Evolutionary conservation across 139 green algal genomes (phyloP).

Genomic region (Microglena sp.): DNA sequence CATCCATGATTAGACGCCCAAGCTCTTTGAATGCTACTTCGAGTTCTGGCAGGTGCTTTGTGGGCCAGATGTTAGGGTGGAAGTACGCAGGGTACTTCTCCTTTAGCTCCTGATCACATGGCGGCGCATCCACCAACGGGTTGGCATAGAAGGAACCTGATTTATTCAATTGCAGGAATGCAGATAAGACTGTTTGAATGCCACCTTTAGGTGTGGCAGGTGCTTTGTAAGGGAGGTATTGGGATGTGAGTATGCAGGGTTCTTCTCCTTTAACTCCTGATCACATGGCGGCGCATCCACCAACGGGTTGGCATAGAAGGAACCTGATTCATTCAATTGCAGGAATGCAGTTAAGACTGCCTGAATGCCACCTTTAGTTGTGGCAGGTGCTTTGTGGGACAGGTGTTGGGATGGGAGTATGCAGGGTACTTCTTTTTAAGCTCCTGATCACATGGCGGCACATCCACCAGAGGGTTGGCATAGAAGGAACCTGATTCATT

Average conservation of each 20-base stretch:
- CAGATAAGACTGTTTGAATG: slow-evolving; percentile 57
- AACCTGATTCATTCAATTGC: too few relatives aligned
- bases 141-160: slow-evolving; percentile 39
- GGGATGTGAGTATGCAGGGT: slow-evolving; percentile 40
- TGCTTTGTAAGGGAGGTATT: slow-evolving; percentile 63
- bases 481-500: too few relatives aligned
- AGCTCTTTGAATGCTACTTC: slow-evolving; percentile 55
- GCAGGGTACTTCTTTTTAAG: slow-evolving; percentile 18
- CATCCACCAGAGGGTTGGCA: slow-evolving; percentile 60
- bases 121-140: slow-evolving; percentile 61
- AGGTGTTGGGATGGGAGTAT: slow-evolving; percentile 62
- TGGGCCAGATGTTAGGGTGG: slow-evolving; percentile 66
- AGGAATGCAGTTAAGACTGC: too few relatives aligned
- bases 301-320: slow-evolving; percentile 39
- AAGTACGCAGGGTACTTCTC: slow-evolving; percentile 32
- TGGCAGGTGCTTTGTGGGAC: slow-evolving; percentile 49
- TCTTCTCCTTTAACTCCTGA: not conserved
- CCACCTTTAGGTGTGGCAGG: slow-evolving; percentile 51
- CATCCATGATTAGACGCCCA: slow-evolving; percentile 37
- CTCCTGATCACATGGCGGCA: slow-evolving; percentile 21
- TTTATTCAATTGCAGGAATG: too few relatives aligned
- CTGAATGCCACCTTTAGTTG: slow-evolving; percentile 58
- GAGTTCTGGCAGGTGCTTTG: slow-evolving; percentile 46
- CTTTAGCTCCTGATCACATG: not conserved
- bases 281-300: slow-evolving; percentile 52